Base-by-base conservation (phyloP, 2,329 filamentous ascomycete species). In the Stagonosporopsis rhizophila region DNA sequence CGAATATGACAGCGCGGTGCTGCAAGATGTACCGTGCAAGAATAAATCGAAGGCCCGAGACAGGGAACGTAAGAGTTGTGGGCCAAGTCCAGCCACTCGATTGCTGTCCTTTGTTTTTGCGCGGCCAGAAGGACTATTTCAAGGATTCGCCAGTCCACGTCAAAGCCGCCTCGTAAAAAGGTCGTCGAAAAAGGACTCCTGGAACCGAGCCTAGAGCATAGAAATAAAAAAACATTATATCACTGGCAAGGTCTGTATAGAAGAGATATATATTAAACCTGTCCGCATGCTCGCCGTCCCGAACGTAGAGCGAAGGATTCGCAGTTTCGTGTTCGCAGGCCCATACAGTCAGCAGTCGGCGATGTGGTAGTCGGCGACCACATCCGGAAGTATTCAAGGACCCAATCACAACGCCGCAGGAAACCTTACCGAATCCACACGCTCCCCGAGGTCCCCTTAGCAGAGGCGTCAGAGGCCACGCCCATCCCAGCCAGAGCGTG, bases 301-400 rank as follows among this genome's bases (percentile, higher is more conserved):
- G 37, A 17, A 45, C 23, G 32, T 23, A 30, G 28, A 39, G 45
- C 35, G 46, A 51, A 51, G 53, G 47, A 56, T 56, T 51, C 41
- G 28, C 30, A 37, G 53, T 56, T 46, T 56, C 53, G 53, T 42
- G 46, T 51, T 56, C 46, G 42, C 25, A 51, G 46, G 47, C 37
- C 52, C 53, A 56, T 56, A 56, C 52, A 51, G 47, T 56, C 53
- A 56, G 48, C 39, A 52, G 54, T 57, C 54, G 54, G 45, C 54
- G 54, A 57, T 56, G 53, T 52, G 35, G 54, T 52, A 57, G 54
- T 57, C 54, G 54, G 48, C 54, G 54, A 57, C 54, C 54, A 48
- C 42, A 52, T 44, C 23, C 48, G 54, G 54, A 52, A 57, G 39
- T 57, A 52, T 48, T 34, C 8, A 27, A 34, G 6, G 11, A 17